phyloP scores from a whole-genome alignment of 148 eudicot species.

The Camellia lanceoleosa region DNA sequence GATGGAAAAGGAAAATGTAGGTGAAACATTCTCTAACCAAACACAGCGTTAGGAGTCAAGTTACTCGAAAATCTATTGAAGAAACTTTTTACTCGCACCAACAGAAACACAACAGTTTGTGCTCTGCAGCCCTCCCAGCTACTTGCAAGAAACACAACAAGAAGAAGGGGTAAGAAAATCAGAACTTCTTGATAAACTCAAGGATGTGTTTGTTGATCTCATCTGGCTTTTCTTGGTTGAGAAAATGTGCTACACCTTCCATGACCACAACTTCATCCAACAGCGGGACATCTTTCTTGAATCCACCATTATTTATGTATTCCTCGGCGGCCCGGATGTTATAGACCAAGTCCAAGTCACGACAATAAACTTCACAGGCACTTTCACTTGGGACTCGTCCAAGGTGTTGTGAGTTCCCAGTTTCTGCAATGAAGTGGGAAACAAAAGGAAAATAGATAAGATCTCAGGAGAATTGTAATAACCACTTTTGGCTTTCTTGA shows the following conservation, averaged over 20 bases:
- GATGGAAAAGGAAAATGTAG: too few relatives aligned
- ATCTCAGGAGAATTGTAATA: neutral
- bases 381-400: slow-evolving; percentile 17
- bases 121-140: too few relatives aligned
- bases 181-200: slow-evolving; percentile 7
- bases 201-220: slow-evolving; percentile 23
- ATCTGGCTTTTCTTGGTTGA: slow-evolving; percentile 21
- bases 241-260: slow-evolving; percentile 19
- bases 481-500: too few relatives aligned
- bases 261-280: slow-evolving; percentile 18
- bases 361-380: slow-evolving; percentile 16
- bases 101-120: too few relatives aligned
- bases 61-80: neutral
- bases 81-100: too few relatives aligned
- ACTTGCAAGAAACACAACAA: neutral
- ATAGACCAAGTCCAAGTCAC: slow-evolving; percentile 23
- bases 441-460: neutral
- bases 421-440: neutral
- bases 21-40: too few relatives aligned
- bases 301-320: slow-evolving; percentile 13
- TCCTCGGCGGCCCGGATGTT: slow-evolving; percentile 15
- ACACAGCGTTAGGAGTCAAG: neutral
- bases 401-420: slow-evolving; percentile 20
- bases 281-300: slow-evolving; percentile 20
- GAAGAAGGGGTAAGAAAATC: neutral